Conservation (phyloP, 371 early-diverging fungal species). For the Basidiobolus meristosporus region DNA sequence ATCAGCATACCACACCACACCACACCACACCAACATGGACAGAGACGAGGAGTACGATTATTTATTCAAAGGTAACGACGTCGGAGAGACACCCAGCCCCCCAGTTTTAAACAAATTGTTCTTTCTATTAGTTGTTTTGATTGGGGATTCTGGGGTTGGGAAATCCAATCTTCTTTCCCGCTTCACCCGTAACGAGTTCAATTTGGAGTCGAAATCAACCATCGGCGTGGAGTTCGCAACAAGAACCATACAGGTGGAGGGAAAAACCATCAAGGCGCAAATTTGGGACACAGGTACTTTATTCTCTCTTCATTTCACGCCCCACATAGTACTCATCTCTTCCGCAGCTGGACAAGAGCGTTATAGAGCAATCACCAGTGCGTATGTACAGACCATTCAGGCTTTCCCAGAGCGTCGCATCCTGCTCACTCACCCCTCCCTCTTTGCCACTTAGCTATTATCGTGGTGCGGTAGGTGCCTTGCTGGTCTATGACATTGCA, state of each 20-base stretch:
- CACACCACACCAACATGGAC: too few species aligned
- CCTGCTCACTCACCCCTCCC: too few species aligned
- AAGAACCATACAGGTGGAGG: slow-evolving; percentile 88
- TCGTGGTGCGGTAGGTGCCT: slow-evolving; percentile 98
- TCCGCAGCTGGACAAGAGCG: slow-evolving; percentile 71
- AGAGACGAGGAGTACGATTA: too few species aligned
- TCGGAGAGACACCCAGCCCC: too few species aligned
- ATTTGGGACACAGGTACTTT: slow-evolving; percentile 94
- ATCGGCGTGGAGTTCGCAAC: slow-evolving; percentile 99
- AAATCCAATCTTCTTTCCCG: slow-evolving; percentile 97
- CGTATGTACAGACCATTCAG: too few species aligned
- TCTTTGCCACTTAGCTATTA: slow-evolving; percentile 91
- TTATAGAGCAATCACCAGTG: slow-evolving; percentile 76
- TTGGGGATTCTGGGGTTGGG: slow-evolving; percentile 99
- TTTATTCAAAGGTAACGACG: too few species aligned
- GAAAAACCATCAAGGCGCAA: slow-evolving; percentile 97
- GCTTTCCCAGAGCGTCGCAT: too few species aligned
- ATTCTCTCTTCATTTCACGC: not conserved
- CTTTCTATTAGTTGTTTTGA: slow-evolving; percentile 97
- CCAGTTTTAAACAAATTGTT: too few species aligned
- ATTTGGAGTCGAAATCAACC: slow-evolving; percentile 94
- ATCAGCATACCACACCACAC: too few species aligned
- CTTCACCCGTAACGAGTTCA: slow-evolving; percentile 96
- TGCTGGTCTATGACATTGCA: slow-evolving; percentile 98
- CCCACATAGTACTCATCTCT: not conserved